A percentile compares a stretch with the other conserved stretches of the same genome.
phyloP scores from a whole-genome alignment of 2,329 filamentous ascomycete species.

The Hymenoscyphus fraxineus region DNA sequence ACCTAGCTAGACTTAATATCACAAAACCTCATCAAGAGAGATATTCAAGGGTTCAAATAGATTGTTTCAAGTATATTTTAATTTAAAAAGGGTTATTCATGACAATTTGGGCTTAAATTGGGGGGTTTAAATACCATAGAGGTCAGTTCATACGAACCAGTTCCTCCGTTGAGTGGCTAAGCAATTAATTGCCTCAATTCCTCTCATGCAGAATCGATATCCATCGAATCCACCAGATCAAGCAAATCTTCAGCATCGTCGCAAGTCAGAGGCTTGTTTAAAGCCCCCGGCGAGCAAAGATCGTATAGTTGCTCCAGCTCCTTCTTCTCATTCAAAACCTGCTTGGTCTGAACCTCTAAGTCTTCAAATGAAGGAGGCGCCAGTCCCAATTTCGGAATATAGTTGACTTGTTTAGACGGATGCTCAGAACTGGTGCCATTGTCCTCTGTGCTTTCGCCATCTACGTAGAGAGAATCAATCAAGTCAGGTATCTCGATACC shows the following conservation, averaged over 20 bases:
- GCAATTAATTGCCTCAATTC: background rate
- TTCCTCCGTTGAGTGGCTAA: background rate
- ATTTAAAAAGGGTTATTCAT: too few species aligned
- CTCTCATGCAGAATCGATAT: background rate
- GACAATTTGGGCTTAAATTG: too few species aligned
- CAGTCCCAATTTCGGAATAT: too few species aligned
- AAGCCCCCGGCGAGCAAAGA: background rate
- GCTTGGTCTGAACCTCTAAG: background rate
- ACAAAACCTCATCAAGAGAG: too few species aligned
- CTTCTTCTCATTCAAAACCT: background rate
- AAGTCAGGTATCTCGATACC: background rate
- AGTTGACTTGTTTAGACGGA: too few species aligned
- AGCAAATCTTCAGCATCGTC: background rate
- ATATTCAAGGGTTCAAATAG: too few species aligned
- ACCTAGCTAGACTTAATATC: too few species aligned
- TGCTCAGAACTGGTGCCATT: too few species aligned
- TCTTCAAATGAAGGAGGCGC: background rate
- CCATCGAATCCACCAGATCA: background rate
- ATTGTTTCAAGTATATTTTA: too few species aligned
- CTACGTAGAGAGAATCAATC: background rate
- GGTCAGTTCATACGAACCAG: background rate
- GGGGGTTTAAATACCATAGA: too few species aligned
- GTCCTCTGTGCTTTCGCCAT: background rate
- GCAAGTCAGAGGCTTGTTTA: background rate
- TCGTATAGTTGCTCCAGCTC: background rate